Evolutionary conservation across 805 yeast genomes (phyloP).

Genomic region (Cyberlindnera saturnus): DNA sequence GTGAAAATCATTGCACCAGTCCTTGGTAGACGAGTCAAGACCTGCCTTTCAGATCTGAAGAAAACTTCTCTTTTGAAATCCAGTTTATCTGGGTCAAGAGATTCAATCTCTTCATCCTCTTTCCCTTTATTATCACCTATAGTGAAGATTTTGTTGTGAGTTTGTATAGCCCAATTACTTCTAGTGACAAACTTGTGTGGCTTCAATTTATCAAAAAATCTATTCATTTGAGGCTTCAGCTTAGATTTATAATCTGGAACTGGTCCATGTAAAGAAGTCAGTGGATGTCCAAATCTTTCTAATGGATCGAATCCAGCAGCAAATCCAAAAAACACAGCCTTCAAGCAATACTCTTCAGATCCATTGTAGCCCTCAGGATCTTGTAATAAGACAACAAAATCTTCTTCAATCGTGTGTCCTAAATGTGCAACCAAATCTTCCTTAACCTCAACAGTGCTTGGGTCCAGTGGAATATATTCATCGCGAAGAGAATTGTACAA

Average conservation of each 20-base stretch:
- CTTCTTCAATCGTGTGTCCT: slow-evolving; percentile 21
- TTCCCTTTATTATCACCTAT: slow-evolving; percentile 37
- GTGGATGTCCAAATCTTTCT: slow-evolving; percentile 42
- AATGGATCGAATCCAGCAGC: slow-evolving; percentile 73
- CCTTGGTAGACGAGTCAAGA: slow-evolving; percentile 45
- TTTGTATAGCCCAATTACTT: slow-evolving; percentile 66
- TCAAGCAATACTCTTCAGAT: slow-evolving; percentile 51
- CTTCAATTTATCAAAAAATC: slow-evolving; percentile 52
- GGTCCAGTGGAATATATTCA: slow-evolving; percentile 20
- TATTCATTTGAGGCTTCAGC: slow-evolving; percentile 57
- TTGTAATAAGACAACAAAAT: slow-evolving; percentile 46
- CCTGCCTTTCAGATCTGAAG: slow-evolving; percentile 56
- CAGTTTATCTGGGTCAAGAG: slow-evolving; percentile 27
- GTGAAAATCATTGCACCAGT: slow-evolving; percentile 42
- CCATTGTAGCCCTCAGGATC: slow-evolving; percentile 28
- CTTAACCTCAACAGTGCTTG: slow-evolving; percentile 15
- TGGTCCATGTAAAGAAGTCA: slow-evolving; percentile 60
- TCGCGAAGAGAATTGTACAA: slow-evolving; percentile 20
- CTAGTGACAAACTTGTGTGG: slow-evolving; percentile 53
- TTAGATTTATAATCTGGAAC: slow-evolving; percentile 61
- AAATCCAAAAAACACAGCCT: slow-evolving; percentile 54
- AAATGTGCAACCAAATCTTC: slow-evolving; percentile 5
- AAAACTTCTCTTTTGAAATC: slow-evolving; percentile 38
- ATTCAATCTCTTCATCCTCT: slow-evolving; percentile 25
- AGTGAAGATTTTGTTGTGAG: slow-evolving; percentile 43